These are phyloP conservation scores for Tarenaya hassleriana DNA, from an alignment of 345 rosid species.

Conservation along the genomic window DNA sequence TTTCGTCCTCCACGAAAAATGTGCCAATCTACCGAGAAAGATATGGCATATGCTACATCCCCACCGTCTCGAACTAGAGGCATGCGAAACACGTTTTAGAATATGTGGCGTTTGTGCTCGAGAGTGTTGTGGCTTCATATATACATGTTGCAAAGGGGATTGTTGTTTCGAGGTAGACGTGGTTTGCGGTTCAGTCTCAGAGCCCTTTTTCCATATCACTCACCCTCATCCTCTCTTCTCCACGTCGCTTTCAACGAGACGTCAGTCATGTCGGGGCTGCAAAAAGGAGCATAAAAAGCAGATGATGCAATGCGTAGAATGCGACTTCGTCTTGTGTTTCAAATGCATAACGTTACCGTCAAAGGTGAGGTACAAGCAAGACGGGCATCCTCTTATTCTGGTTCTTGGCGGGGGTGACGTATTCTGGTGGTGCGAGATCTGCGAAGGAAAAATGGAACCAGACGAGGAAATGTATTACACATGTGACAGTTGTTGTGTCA, in stretches of 20 bases:
- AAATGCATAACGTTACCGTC: neutral
- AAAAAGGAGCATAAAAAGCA: conserved; percentile 1
- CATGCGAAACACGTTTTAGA: too few relatives aligned
- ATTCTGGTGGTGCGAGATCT: neutral
- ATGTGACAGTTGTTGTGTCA: conserved; percentile 15
- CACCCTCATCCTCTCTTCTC: conserved; percentile 15
- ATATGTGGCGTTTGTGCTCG: too few relatives aligned
- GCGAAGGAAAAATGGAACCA: neutral
- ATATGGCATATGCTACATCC: too few relatives aligned
- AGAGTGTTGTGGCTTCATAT: neutral
- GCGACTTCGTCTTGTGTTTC: conserved; percentile 2
- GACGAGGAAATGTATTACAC: neutral
- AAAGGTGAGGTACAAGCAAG: conserved; percentile 7
- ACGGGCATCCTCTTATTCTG: conserved; percentile 4
- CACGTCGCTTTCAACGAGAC: neutral
- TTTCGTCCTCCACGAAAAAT: neutral
- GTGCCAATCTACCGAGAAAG: neutral
- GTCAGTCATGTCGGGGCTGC: neutral
- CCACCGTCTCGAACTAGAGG: too few relatives aligned
- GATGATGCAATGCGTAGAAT: neutral
- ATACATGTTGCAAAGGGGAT: neutral
- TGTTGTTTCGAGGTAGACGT: conserved; percentile 1
- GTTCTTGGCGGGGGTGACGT: neutral
- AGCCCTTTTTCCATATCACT: neutral
- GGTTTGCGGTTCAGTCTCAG: conserved; percentile 14